Conservation (phyloP, 2,329 filamentous ascomycete genomes). For the Didymella pinodella region DNA sequence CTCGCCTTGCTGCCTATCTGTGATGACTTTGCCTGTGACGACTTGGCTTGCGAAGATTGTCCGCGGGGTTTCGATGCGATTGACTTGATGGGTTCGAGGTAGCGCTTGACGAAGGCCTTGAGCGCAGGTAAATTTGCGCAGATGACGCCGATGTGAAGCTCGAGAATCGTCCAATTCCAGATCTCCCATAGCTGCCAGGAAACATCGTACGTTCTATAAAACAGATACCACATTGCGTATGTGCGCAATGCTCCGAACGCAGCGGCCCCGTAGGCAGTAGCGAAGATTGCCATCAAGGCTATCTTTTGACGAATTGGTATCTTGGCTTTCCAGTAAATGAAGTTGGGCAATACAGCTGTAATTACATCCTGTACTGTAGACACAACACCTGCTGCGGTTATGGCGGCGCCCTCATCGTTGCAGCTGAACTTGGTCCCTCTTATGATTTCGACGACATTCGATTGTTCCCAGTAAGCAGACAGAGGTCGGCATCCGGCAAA, state of each 20-base stretch:
- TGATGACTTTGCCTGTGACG: background rate
- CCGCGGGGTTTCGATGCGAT: background rate
- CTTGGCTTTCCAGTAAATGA: slow-evolving; percentile 33
- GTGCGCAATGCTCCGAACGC: slow-evolving; percentile 21
- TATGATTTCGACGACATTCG: slow-evolving; percentile 13
- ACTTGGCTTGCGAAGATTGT: background rate
- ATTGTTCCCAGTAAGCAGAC: slow-evolving; percentile 31
- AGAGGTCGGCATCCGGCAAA: slow-evolving; percentile 24
- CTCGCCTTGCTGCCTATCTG: background rate
- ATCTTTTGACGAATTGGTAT: slow-evolving; percentile 30
- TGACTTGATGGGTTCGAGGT: background rate
- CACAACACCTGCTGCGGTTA: slow-evolving; percentile 25
- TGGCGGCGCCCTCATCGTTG: slow-evolving; percentile 28
- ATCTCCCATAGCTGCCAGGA: slow-evolving; percentile 27
- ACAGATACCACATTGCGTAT: slow-evolving; percentile 22
- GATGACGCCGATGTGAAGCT: slow-evolving; percentile 29
- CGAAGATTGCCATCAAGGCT: slow-evolving; percentile 29
- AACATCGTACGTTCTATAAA: slow-evolving; percentile 29
- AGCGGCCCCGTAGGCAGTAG: slow-evolving; percentile 25
- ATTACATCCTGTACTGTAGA: slow-evolving; percentile 30
- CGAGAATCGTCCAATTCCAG: slow-evolving; percentile 25
- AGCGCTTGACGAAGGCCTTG: slow-evolving; percentile 26
- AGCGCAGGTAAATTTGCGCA: slow-evolving; percentile 29
- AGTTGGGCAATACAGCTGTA: slow-evolving; percentile 25
- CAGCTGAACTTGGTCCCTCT: slow-evolving; percentile 23